phyloP scores from a whole-genome alignment of 2,329 filamentous ascomycete genomes.

The Aspergillus fumigatus region DNA sequence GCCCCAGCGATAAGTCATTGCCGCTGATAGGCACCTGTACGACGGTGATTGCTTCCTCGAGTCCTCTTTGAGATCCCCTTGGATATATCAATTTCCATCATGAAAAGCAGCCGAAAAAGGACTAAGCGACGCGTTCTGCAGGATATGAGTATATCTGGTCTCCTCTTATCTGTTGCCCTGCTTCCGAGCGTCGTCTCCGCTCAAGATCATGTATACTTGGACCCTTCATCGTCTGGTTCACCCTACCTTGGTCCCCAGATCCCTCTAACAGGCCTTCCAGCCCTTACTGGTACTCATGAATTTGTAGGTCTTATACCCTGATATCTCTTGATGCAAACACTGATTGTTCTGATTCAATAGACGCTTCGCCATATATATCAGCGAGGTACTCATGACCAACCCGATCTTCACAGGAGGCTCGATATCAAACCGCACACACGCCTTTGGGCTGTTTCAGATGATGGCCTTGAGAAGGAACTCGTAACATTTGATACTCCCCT shows the following conservation, averaged over 20 bases:
- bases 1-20: slow-evolving; percentile 5
- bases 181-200: slow-evolving; percentile 20
- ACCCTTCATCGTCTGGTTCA: slow-evolving; percentile 18
- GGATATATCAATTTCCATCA: slow-evolving; percentile 14
- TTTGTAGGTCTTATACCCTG: slow-evolving; percentile 27
- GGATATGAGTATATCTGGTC: slow-evolving; percentile 10
- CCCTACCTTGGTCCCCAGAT: slow-evolving; percentile 33
- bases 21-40: background rate
- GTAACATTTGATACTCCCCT: slow-evolving; percentile 51
- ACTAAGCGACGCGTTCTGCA: slow-evolving; percentile 12
- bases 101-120: slow-evolving; percentile 15
- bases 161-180: slow-evolving; percentile 21
- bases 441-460: slow-evolving; percentile 43
- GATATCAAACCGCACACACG: slow-evolving; percentile 63
- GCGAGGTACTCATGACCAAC: slow-evolving; percentile 77
- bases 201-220: slow-evolving; percentile 21
- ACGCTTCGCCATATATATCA: slow-evolving; percentile 83
- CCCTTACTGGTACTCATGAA: slow-evolving; percentile 25
- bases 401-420: slow-evolving; percentile 68
- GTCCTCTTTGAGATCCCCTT: slow-evolving; percentile 13
- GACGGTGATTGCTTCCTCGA: background rate
- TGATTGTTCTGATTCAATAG: slow-evolving; percentile 15
- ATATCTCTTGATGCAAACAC: background rate
- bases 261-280: slow-evolving; percentile 21
- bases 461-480: slow-evolving; percentile 35